These are phyloP conservation scores for Tolypocladium guangdongense DNA, from an alignment of 2,329 filamentous ascomycete species.

Conservation along the genomic window DNA sequence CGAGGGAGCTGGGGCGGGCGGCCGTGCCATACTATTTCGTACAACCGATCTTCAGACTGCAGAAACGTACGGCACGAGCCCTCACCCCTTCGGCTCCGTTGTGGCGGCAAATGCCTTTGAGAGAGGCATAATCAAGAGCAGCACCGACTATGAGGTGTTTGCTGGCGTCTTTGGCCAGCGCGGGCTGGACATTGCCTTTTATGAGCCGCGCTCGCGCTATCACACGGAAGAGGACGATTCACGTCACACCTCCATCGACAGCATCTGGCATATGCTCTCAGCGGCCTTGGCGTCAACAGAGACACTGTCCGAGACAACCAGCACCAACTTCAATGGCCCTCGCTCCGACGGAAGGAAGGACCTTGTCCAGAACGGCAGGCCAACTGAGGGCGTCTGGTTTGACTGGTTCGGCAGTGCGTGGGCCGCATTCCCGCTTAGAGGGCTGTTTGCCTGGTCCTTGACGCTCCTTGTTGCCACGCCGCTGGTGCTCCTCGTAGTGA, in stretches of 20 bases:
- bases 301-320: conserved; percentile 57
- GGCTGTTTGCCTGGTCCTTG: conserved; percentile 80
- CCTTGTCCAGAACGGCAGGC: conserved; percentile 55
- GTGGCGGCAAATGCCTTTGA: conserved; percentile 78
- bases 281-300: conserved; percentile 66
- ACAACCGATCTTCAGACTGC: conserved; percentile 82
- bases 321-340: conserved; percentile 52
- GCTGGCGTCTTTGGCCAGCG: conserved; percentile 67
- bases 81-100: conserved; percentile 74
- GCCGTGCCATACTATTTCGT: conserved; percentile 77
- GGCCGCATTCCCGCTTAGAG: conserved; percentile 67
- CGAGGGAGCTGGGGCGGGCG: conserved; percentile 88
- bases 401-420: conserved; percentile 77
- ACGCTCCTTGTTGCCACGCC: conserved; percentile 73
- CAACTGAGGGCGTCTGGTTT: conserved; percentile 77
- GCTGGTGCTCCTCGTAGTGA: conserved; percentile 57
- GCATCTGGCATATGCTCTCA: conserved; percentile 92
- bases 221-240: conserved; percentile 86
- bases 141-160: conserved; percentile 85
- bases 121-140: conserved; percentile 64
- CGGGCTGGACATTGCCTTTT: conserved; percentile 87
- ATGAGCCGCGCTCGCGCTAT: conserved; percentile 73
- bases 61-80: conserved; percentile 58
- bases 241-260: conserved; percentile 58
- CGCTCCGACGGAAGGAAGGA: conserved; percentile 42